A percentile compares a stretch with the other conserved stretches of the same genome.
phyloP scores from a whole-genome alignment of 1,284 basidiomycete genomes.

The Vanrija sp. region DNA sequence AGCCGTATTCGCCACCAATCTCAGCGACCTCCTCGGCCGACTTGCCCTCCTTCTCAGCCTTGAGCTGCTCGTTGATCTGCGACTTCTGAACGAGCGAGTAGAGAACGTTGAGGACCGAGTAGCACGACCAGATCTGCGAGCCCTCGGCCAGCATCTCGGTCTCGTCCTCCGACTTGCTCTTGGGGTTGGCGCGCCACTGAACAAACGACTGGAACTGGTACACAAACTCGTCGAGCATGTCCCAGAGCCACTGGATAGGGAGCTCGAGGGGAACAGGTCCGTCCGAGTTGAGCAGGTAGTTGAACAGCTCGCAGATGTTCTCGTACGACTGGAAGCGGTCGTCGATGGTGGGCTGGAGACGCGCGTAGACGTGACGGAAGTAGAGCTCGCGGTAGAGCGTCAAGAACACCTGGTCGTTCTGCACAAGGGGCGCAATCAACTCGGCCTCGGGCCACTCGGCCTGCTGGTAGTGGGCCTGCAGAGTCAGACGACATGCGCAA shows the following conservation, averaged over 20 bases:
- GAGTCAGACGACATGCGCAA: neutral
- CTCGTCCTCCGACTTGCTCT: conserved; percentile 86
- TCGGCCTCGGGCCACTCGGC: conserved; percentile 98
- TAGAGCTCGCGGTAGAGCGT: conserved; percentile 83
- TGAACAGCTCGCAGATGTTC: conserved; percentile 97
- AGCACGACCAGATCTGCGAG: conserved; percentile 88
- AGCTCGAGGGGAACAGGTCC: conserved; percentile 87
- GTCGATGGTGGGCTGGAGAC: conserved; percentile 89
- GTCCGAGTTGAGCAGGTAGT: conserved; percentile 93
- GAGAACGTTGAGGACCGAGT: conserved; percentile 94
- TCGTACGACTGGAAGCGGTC: conserved; percentile 98
- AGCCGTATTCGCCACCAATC: conserved; percentile 87
- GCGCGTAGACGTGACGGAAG: conserved; percentile 81
- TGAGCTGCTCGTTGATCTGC: conserved; percentile 88
- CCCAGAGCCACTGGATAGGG: conserved; percentile 96
- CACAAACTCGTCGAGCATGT: conserved; percentile 99
- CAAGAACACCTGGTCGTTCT: conserved; percentile 90
- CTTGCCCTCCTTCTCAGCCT: conserved; percentile 74
- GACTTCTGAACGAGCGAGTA: conserved; percentile 98
- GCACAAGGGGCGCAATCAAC: conserved; percentile 86
- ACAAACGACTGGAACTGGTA: conserved; percentile 98
- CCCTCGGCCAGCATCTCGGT: conserved; percentile 69
- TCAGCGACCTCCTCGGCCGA: conserved; percentile 75
- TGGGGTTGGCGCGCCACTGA: conserved; percentile 80
- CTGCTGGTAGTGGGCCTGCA: conserved; percentile 88